Evolutionary conservation across 2,329 filamentous ascomycete species (phyloP).

Genomic region (Tolypocladium nubicola): DNA sequence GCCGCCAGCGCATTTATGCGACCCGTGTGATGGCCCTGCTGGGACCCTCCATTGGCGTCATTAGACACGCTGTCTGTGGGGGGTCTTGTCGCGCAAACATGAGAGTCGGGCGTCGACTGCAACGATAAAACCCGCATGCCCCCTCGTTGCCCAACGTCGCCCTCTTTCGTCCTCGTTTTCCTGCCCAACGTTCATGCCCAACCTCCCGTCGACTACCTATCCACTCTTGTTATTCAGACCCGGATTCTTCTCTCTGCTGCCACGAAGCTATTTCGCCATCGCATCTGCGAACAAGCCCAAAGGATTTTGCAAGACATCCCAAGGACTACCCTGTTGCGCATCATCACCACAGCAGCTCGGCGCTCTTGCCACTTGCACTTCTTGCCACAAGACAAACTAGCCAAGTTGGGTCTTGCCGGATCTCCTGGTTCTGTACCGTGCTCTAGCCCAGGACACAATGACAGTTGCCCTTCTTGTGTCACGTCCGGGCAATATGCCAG

Average conservation of each 20-base stretch:
- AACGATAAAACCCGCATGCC: slow-evolving; percentile 39
- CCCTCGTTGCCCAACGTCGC: slow-evolving; percentile 30
- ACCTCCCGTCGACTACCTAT: slow-evolving; percentile 15
- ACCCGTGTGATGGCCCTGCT: slow-evolving; percentile 31
- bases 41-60: slow-evolving; percentile 5
- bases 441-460: slow-evolving; percentile 32
- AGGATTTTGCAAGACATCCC: slow-evolving; percentile 6
- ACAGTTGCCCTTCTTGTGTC: slow-evolving; percentile 36
- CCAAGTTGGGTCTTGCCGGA: slow-evolving; percentile 16
- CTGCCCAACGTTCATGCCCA: slow-evolving; percentile 31
- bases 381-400: slow-evolving; percentile 11
- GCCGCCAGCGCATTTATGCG: slow-evolving; percentile 37
- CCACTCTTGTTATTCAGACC: slow-evolving; percentile 7
- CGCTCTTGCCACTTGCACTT: slow-evolving; percentile 12
- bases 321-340: slow-evolving; percentile 17
- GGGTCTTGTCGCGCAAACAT: slow-evolving; percentile 6
- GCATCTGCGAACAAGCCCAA: slow-evolving; percentile 9
- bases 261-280: slow-evolving; percentile 8
- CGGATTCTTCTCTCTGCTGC: neutral
- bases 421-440: slow-evolving; percentile 16
- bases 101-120: slow-evolving; percentile 16
- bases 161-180: slow-evolving; percentile 18
- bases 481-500: slow-evolving; percentile 40
- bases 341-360: slow-evolving; percentile 14
- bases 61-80: slow-evolving; percentile 12